Base-by-base conservation (phyloP, 495 filamentous ascomycete genomes). In the Penicillium parvum region DNA sequence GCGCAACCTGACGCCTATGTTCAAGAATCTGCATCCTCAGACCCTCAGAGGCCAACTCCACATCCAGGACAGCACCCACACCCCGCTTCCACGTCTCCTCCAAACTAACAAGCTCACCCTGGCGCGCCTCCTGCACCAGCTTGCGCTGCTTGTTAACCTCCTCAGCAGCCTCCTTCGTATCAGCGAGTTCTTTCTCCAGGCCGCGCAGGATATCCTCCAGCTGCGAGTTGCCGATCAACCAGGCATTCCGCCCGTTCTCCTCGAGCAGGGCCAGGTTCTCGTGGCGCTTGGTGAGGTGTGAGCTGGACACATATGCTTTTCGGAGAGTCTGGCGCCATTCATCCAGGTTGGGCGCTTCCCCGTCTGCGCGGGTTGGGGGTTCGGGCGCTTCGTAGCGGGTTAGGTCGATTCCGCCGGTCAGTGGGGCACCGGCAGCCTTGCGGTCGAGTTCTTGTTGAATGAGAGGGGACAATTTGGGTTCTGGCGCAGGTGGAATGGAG, bases 221-320 rank as follows among this genome's bases (percentile, higher is more conserved):
- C 43, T 88, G 79, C 45, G 77, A 74, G 65, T 97, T 97, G 5
- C 80, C 82, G 8, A 95, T 73, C 40, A 97, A 68, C 90, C 91
- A 96, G 9, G 86, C 84, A 65, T 94, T 95, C 69, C 86, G 88
- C 55, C 90, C 90, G 66, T 80, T 81, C 45, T 74, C 73, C 52
- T 90, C 86, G 7, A 96, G 78, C 7, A 92, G 73, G 4, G 75
- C 68, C 15, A 95, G 76, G 57, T 94, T 85, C 19, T 79, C 69
- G 18, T 78, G 72, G 3, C 89, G 82, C 14, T 68, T 65, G 1
- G 73, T 58, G 9, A 95, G 69, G 64, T 95, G 87, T 0, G 75
- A 71, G 34, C 77, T 77, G 5, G 78, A 73, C 0, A 77, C 72
- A 70, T 88, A 87, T 32, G 87, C 68, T 33, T 60, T 65, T 19